Evolutionary conservation across 805 yeast genomes (phyloP).

Genomic region (Starmerella sirachaensis): DNA sequence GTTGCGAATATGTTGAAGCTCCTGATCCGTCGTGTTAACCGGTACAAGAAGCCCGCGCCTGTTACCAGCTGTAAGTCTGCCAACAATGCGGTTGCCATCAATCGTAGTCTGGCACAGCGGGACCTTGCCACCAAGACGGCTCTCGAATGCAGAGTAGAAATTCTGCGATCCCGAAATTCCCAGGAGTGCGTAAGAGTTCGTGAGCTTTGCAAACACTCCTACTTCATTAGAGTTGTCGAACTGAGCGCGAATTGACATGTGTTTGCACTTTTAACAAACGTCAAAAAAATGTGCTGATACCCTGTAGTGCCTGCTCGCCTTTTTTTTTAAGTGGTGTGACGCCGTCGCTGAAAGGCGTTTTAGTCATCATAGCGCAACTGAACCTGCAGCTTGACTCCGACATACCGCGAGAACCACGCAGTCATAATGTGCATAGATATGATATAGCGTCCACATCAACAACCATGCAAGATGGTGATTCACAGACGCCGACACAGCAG

Average conservation of each 20-base stretch:
- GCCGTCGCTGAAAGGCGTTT: too few relatives aligned
- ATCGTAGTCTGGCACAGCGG: slow-evolving; percentile 96
- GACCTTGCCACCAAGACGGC: slow-evolving; percentile 89
- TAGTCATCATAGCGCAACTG: too few relatives aligned
- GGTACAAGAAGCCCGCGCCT: slow-evolving; percentile 96
- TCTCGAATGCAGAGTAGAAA: slow-evolving; percentile 84
- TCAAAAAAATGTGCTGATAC: too few relatives aligned
- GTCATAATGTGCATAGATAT: too few relatives aligned
- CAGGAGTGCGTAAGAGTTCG: slow-evolving; percentile 91
- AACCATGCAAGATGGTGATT: too few relatives aligned
- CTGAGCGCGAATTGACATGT: slow-evolving; percentile 26
- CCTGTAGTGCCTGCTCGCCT: too few relatives aligned
- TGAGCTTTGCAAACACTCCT: slow-evolving; percentile 44
- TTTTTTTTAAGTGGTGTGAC: too few relatives aligned
- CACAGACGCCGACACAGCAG: too few relatives aligned
- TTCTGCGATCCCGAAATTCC: slow-evolving; percentile 93
- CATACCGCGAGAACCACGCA: too few relatives aligned
- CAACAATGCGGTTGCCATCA: slow-evolving; percentile 95
- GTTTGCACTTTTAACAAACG: too few relatives aligned
- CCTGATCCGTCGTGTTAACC: slow-evolving; percentile 96
- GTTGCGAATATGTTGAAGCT: slow-evolving; percentile 92
- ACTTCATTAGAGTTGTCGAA: slow-evolving; percentile 27
- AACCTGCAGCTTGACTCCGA: too few relatives aligned
- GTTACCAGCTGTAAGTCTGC: slow-evolving; percentile 97
- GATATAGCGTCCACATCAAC: too few relatives aligned